Evolutionary conservation across 768 basidiomycete species (phyloP), one percentile per base, ranked within the genome.

Genomic region (Auricularia heimuer): DNA sequence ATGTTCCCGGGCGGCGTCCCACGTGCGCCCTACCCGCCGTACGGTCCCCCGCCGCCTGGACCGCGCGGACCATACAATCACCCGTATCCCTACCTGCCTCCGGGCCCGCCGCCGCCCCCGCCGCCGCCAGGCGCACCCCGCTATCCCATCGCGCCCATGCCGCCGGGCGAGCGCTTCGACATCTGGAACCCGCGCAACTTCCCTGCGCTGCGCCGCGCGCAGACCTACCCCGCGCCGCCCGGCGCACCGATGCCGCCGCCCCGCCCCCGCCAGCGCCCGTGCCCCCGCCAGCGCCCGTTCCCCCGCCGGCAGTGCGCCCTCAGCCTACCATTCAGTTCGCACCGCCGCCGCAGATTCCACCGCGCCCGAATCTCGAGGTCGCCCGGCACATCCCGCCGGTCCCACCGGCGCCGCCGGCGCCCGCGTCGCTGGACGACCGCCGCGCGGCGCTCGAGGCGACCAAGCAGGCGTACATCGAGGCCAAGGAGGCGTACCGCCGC

Each of bases 41-140:
- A 54, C 29, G 54, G 29, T 0, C 56, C 24, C 4, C 34, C 24
- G 7, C 56, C 56, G 56, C 56, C 34, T 8, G 11, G 24, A 8
- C 56, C 34, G 24, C 34, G 56, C 10, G 24, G 56, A 29, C 10
- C 6, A 21, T 6, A 2, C 14, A 34, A 10, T 33, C 34, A 18
- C 8, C 42, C n/a, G n/a, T 34, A 8, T 14, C 8, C 47, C 29
- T 37, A 42, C 54, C 62, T 47, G 10, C 64, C 54, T 21, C 29
- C 39, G 1, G 24, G 39, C n/a, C 65, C 65, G 6, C 65, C 64
- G 64, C 58, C 64, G 6, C 64, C 65, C n/a, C 42, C 61, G 65
- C 58, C 45, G 35, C 21, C 44, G 34, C 44, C 51, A 7, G 39
- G 37, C 58, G 24, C 35, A 29, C 51, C 62, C 8, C 65, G 56